A percentile compares a stretch with the other conserved stretches of the same genome.
phyloP scores from a whole-genome alignment of 2,329 filamentous ascomycete genomes.

The Fusarium devonianum region DNA sequence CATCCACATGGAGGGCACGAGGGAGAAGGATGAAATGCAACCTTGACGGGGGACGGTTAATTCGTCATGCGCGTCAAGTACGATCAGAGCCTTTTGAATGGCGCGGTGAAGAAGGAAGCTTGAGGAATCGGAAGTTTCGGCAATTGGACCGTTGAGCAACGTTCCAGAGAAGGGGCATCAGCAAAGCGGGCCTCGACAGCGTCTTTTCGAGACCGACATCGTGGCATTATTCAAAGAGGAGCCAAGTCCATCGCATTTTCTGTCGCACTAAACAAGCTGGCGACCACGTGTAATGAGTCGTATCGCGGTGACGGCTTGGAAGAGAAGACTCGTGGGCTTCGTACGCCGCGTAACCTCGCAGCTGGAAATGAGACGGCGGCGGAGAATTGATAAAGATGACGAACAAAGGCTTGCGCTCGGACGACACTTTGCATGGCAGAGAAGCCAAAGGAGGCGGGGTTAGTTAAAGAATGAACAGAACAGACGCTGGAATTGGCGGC shows the following conservation, averaged over 20 bases:
- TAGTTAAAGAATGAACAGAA: too few relatives aligned
- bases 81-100: background rate
- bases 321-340: background rate
- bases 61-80: background rate
- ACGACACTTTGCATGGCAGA: too few relatives aligned
- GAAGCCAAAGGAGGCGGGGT: too few relatives aligned
- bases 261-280: background rate
- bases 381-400: too few relatives aligned
- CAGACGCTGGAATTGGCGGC: background rate
- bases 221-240: too few relatives aligned
- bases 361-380: background rate
- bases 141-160: too few relatives aligned
- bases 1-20: background rate
- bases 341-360: background rate
- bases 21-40: background rate
- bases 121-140: too few relatives aligned
- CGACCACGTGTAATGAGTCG: background rate
- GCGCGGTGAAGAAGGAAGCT: background rate
- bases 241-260: too few relatives aligned
- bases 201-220: too few relatives aligned
- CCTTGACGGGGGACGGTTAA: background rate
- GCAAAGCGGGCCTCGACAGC: too few relatives aligned
- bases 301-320: background rate
- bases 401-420: too few relatives aligned
- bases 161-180: too few relatives aligned